Percentiles rank a stretch among this genome's conserved stretches.
phyloP scores from a whole-genome alignment of 257 asterid species.

The Nicotiana sylvestris region DNA sequence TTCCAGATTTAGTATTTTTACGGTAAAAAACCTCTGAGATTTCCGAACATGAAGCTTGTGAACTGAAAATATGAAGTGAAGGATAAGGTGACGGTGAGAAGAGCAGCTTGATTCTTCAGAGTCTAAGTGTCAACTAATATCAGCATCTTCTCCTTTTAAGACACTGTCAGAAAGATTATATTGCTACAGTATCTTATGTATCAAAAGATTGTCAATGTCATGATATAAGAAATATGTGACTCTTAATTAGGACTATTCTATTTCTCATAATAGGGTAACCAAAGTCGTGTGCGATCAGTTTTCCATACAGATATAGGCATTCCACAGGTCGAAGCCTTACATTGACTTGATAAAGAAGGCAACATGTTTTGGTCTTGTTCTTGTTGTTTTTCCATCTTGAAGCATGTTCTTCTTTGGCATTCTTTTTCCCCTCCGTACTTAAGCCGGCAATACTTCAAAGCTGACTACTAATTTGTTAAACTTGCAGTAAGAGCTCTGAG shows the following conservation, averaged over 20 bases:
- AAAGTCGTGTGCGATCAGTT: background rate
- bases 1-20: background rate
- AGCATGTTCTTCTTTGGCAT: background rate
- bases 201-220: background rate
- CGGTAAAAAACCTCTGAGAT: background rate
- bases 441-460: background rate
- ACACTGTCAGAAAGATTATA: background rate
- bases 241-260: background rate
- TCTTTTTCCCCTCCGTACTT: background rate
- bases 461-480: background rate
- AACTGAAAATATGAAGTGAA: background rate
- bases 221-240: background rate
- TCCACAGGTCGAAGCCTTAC: background rate
- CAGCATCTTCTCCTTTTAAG: background rate
- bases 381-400: background rate
- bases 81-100: background rate
- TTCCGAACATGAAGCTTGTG: background rate
- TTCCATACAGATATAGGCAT: background rate
- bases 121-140: background rate
- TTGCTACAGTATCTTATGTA: background rate
- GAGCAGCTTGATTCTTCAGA: background rate
- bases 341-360: background rate
- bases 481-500: slow-evolving; percentile 48
- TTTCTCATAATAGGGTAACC: background rate
- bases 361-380: background rate